These are phyloP conservation scores for Ceratocystis destructans DNA, from an alignment of 2,329 filamentous ascomycete genomes.

Conservation along the genomic window DNA sequence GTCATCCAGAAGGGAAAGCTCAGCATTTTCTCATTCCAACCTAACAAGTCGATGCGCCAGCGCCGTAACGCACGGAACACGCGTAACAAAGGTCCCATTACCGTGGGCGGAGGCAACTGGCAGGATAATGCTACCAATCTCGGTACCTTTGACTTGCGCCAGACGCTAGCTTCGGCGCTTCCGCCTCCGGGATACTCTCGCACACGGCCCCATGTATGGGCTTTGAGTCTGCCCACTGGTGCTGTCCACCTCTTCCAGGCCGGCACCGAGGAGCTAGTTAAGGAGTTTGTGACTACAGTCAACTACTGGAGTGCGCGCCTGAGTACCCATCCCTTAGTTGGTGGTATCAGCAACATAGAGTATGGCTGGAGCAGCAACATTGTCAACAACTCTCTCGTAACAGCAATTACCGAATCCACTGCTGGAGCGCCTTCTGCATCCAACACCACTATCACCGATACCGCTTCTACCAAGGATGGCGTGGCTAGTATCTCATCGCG, in stretches of 20 bases:
- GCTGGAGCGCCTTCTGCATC: slow-evolving; percentile 22
- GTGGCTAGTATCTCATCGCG: slow-evolving; percentile 28
- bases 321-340: slow-evolving; percentile 83
- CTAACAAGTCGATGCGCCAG: slow-evolving; percentile 59
- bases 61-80: slow-evolving; percentile 37
- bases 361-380: slow-evolving; percentile 90
- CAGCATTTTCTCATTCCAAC: slow-evolving; percentile 83
- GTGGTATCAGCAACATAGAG: slow-evolving; percentile 91
- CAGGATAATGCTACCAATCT: slow-evolving; percentile 88
- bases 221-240: slow-evolving; percentile 77
- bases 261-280: slow-evolving; percentile 84
- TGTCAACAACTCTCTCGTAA: slow-evolving; percentile 46
- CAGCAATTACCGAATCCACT: slow-evolving; percentile 33
- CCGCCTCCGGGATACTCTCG: slow-evolving; percentile 90
- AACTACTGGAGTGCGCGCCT: slow-evolving; percentile 97
- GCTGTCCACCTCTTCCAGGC: slow-evolving; percentile 98
- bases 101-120: slow-evolving; percentile 95
- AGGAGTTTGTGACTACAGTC: slow-evolving; percentile 83
- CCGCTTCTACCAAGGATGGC: slow-evolving; percentile 26
- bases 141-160: slow-evolving; percentile 73
- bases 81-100: slow-evolving; percentile 37
- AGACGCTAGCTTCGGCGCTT: slow-evolving; percentile 80
- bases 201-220: slow-evolving; percentile 81
- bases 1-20: slow-evolving; percentile 92
- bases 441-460: slow-evolving; percentile 25